Evolutionary conservation across 2,329 filamentous ascomycete species (phyloP), one percentile per base, ranked within the genome.

Genomic region (Atkinsonella texensis): DNA sequence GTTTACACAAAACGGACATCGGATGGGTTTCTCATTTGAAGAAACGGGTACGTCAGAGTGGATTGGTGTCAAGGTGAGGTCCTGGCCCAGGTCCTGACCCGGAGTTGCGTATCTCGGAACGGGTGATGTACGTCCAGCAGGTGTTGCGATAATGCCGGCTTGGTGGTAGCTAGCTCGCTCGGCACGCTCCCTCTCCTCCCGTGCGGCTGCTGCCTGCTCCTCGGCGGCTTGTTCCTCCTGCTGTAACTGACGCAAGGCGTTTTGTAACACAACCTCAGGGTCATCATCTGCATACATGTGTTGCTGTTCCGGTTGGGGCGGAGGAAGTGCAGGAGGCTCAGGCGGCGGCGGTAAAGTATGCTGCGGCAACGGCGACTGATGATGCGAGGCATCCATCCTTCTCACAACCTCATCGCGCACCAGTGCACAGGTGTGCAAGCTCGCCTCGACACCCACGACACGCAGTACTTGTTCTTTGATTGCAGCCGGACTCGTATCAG

Each of bases 1-100:
- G 56, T 81, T 82, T 38, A 82, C 72, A 55, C 79, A 82, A 56
- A 80, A 82, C 1, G 79, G 79, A 56, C 79, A 82, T 17, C 78
- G 70, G 31, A 80, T 62, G 2, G 78, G 76, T 18, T 71, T 64
- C 38, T 81, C 74, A 33, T 69, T 67, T 6, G 65, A 63, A 4
- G 73, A 68, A 31, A 75, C 60, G 8, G 74, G 72, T 4, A 65
- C 70, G 15, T 72, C 72, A 15, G 74, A 72, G 31, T 76, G 71
- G 46, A 80, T 79, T 1, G 77, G 77, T 3, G 77, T 80, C 41
- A 80, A 66, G 4, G 71, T 77, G 35, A 80, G 66, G 38, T 77
- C 73, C 4, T 61, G 58, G 2, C 57, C 55, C 41, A 70, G 54
- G 6, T 70, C 68, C 33, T 69, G 67, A 0, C 59, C 62, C 1